Percentiles rank a stretch among this genome's conserved stretches.
Conservation (phyloP, 1,284 basidiomycete species). For the Coniophora puteana region DNA sequence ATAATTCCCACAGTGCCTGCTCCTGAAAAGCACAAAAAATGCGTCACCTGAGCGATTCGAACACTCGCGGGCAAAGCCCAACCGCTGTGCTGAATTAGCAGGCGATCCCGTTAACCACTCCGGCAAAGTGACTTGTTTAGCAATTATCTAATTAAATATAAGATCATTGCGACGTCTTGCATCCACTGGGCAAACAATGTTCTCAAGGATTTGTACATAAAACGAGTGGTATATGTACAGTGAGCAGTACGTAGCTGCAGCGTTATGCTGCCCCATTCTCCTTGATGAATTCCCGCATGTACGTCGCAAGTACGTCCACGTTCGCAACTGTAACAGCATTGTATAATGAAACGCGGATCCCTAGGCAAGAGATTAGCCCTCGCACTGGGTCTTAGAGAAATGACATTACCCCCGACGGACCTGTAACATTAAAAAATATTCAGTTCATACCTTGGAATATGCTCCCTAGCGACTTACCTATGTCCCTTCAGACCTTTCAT, state of each 20-base stretch:
- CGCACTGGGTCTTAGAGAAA: neutral
- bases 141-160: no score
- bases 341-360: slow-evolving; percentile 91
- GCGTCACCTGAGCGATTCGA: slow-evolving; percentile 86
- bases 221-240: no score
- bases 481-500: slow-evolving; percentile 91
- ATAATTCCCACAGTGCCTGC: no score
- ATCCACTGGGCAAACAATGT: no score
- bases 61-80: slow-evolving; percentile 83
- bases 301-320: slow-evolving; percentile 55
- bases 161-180: no score
- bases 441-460: slow-evolving; percentile 2
- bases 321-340: slow-evolving; percentile 91
- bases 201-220: no score
- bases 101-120: slow-evolving; percentile 92
- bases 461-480: slow-evolving; percentile 65
- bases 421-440: slow-evolving; percentile 26
- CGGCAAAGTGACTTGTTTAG: slow-evolving; percentile 70
- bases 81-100: slow-evolving; percentile 71
- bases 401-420: slow-evolving; percentile 60
- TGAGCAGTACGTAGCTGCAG: no score
- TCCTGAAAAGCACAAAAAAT: slow-evolving; percentile 39
- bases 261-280: slow-evolving; percentile 5
- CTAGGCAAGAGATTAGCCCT: slow-evolving; percentile 33
- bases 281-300: slow-evolving; percentile 53